These are phyloP conservation scores for Pyrenophora tritici-repentis DNA, from an alignment of 2,329 filamentous ascomycete genomes.

Conservation along the genomic window DNA sequence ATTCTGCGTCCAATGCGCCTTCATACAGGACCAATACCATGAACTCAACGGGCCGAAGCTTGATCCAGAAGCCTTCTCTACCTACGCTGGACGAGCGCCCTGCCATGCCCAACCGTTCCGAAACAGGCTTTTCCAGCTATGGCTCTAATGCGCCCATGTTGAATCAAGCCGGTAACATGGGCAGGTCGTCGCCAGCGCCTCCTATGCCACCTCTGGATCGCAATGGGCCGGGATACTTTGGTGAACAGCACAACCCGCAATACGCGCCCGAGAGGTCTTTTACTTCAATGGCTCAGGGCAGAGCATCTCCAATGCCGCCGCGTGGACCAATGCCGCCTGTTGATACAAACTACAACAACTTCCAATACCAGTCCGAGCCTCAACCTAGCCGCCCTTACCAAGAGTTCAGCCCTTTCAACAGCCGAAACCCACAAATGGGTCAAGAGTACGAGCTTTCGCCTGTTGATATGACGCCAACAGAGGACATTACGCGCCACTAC, in stretches of 20 bases:
- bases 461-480: slow-evolving; percentile 35
- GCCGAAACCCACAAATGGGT: slow-evolving; percentile 29
- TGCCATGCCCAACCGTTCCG: slow-evolving; percentile 41
- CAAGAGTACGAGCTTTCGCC: slow-evolving; percentile 44
- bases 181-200: slow-evolving; percentile 43
- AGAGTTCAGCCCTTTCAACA: slow-evolving; percentile 42
- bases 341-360: slow-evolving; percentile 34
- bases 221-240: slow-evolving; percentile 36
- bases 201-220: slow-evolving; percentile 38
- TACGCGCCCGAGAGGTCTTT: slow-evolving; percentile 34
- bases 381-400: slow-evolving; percentile 28
- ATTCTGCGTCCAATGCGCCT: slow-evolving; percentile 29
- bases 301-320: slow-evolving; percentile 32
- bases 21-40: slow-evolving; percentile 57
- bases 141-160: slow-evolving; percentile 68
- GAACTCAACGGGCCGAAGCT: slow-evolving; percentile 40
- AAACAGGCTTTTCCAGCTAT: slow-evolving; percentile 64
- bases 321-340: slow-evolving; percentile 37
- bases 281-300: slow-evolving; percentile 39
- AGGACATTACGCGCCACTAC: slow-evolving; percentile 22
- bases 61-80: slow-evolving; percentile 47
- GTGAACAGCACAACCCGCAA: slow-evolving; percentile 24
- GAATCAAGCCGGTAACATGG: slow-evolving; percentile 65
- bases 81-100: slow-evolving; percentile 51
- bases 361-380: slow-evolving; percentile 30